Evolutionary conservation across 768 basidiomycete genomes (phyloP).

Genomic region (Podaxis sp.): DNA sequence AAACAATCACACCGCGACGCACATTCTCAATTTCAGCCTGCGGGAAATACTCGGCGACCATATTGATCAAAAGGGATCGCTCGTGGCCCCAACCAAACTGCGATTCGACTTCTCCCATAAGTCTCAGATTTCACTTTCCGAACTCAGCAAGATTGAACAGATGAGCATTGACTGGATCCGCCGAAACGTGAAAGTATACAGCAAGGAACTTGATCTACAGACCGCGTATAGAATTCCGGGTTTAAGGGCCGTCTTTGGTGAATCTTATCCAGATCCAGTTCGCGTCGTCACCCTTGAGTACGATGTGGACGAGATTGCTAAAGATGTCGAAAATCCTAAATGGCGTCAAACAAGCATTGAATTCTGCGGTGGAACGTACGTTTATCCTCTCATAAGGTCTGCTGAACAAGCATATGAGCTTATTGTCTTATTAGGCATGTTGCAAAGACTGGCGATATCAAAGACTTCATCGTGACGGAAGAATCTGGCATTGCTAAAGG

Average conservation of each 20-base stretch:
- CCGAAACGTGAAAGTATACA: conserved; percentile 84
- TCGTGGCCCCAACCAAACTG: conserved; percentile 93
- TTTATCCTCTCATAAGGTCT: conserved; percentile 18
- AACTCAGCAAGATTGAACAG: conserved; percentile 79
- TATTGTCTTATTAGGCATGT: conserved; percentile 64
- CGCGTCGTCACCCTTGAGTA: conserved; percentile 91
- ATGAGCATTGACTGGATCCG: conserved; percentile 90
- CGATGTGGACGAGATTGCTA: conserved; percentile 80
- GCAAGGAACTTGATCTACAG: conserved; percentile 79
- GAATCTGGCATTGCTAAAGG: conserved; percentile 99
- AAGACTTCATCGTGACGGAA: conserved; percentile 91
- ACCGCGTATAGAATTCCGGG: conserved; percentile 89
- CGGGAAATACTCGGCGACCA: conserved; percentile 96
- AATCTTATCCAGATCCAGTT: conserved; percentile 97
- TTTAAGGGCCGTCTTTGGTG: conserved; percentile 94
- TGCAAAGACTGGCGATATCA: conserved; percentile 94
- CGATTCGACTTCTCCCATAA: conserved; percentile 99
- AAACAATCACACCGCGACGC: conserved; percentile 98
- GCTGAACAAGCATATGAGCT: background rate
- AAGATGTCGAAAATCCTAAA: conserved; percentile 84
- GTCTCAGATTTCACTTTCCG: conserved; percentile 71
- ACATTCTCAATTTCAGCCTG: conserved; percentile 93
- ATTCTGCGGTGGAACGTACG: conserved; percentile 97
- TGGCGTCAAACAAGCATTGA: conserved; percentile 93
- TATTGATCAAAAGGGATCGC: conserved; percentile 96